Evolutionary conservation across 2,329 filamentous ascomycete species (phyloP).

Genomic region (Alternaria arbusti): DNA sequence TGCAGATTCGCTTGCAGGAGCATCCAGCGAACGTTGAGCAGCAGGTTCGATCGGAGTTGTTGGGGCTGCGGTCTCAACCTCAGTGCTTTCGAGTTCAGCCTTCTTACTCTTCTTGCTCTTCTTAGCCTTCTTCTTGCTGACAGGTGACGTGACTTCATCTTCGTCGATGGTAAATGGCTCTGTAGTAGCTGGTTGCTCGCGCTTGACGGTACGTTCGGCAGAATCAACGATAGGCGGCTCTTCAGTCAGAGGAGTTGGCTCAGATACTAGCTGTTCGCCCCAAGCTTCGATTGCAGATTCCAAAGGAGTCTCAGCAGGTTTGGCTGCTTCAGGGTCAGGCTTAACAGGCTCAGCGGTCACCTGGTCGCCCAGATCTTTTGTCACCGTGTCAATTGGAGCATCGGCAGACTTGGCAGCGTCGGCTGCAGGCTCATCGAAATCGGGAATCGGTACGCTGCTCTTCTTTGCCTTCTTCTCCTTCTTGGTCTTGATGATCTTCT

Average conservation of each 20-base stretch:
- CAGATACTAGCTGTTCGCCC: constrained; percentile 8
- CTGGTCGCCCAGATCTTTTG: not conserved
- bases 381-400: not conserved
- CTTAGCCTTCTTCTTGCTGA: constrained; percentile 36
- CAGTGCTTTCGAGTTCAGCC: constrained; percentile 26
- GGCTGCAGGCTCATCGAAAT: constrained; percentile 6
- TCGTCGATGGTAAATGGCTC: not conserved
- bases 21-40: constrained; percentile 9
- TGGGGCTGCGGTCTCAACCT: constrained; percentile 13
- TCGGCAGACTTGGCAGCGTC: not conserved
- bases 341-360: not conserved
- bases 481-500: constrained; percentile 34
- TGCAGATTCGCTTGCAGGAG: not conserved
- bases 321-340: not conserved
- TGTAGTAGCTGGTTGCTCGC: not conserved
- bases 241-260: not conserved
- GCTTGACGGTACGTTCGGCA: not conserved
- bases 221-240: not conserved
- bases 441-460: constrained; percentile 12
- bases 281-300: not conserved
- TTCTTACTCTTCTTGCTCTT: constrained; percentile 41
- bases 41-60: constrained; percentile 7
- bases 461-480: constrained; percentile 35
- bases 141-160: constrained; percentile 6
- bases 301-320: not conserved